Evolutionary conservation across 495 filamentous ascomycete species (phyloP).

Genomic region (Daldinia loculata): DNA sequence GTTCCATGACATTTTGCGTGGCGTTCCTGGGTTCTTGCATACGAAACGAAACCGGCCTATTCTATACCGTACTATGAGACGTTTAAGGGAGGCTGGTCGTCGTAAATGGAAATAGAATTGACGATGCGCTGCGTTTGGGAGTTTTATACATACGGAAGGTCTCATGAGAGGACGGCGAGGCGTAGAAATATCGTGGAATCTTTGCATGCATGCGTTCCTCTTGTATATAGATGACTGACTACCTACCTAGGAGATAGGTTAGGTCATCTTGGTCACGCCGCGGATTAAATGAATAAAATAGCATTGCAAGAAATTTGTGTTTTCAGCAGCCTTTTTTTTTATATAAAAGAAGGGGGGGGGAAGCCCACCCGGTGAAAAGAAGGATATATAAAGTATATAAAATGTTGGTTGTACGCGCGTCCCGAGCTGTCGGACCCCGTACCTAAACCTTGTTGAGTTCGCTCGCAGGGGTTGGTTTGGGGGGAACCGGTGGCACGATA

Average conservation of each 20-base stretch:
- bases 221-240: conserved; percentile 1
- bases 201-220: background rate
- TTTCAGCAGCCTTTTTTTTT: background rate
- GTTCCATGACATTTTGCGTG: conserved; percentile 31
- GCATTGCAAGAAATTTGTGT: background rate
- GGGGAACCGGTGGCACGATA: background rate
- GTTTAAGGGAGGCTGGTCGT: background rate
- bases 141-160: conserved; percentile 7
- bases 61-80: conserved; percentile 2
- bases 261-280: background rate
- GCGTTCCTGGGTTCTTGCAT: conserved; percentile 39
- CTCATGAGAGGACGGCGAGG: background rate
- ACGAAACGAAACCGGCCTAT: conserved; percentile 24
- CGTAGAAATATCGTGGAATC: background rate
- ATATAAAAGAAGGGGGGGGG: too few relatives aligned
- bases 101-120: background rate
- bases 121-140: conserved; percentile 14
- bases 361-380: background rate
- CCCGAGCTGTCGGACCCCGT: background rate
- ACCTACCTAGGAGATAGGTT: background rate
- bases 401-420: conserved; percentile 4
- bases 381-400: background rate
- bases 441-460: background rate
- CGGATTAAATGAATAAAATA: background rate
- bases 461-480: background rate